phyloP scores from a whole-genome alignment of 768 basidiomycete genomes.

The Trametes villosa region DNA sequence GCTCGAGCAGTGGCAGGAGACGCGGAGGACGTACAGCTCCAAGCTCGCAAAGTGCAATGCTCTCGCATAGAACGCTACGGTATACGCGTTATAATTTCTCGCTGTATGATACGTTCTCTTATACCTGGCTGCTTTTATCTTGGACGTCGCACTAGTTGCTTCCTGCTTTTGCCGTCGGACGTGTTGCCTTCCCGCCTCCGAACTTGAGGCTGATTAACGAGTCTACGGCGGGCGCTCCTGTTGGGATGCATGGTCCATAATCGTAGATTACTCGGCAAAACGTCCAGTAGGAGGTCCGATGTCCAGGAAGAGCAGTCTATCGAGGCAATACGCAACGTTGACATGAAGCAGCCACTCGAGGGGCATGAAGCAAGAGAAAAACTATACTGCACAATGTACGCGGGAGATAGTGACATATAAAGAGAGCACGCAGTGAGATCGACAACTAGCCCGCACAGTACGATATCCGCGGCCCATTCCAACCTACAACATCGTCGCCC shows the following conservation, averaged over 20 bases:
- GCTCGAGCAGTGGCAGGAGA: slow-evolving; percentile 28
- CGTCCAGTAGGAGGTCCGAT: slow-evolving; percentile 9
- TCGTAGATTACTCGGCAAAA: background rate
- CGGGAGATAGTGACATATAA: slow-evolving; percentile 14
- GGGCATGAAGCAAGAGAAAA: background rate
- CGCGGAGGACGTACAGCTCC: slow-evolving; percentile 18
- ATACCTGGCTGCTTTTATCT: no score
- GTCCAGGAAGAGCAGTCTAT: background rate
- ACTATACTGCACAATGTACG: slow-evolving; percentile 20
- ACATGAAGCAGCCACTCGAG: slow-evolving; percentile 4
- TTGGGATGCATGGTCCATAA: slow-evolving; percentile 1
- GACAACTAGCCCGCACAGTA: slow-evolving; percentile 18
- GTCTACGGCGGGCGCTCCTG: background rate
- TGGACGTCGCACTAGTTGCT: no score
- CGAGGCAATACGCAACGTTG: background rate
- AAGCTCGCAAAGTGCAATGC: slow-evolving; percentile 14
- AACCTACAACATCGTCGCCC: slow-evolving; percentile 16
- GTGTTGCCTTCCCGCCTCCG: no score
- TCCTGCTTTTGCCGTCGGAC: no score
- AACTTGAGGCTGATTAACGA: no score
- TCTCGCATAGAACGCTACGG: background rate
- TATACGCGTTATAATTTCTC: background rate
- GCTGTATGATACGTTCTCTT: background rate
- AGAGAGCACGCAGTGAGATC: slow-evolving; percentile 10
- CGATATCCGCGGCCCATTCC: slow-evolving; percentile 8